Percentiles rank a stretch among this genome's conserved stretches.
Evolutionary conservation across 805 yeast genomes (phyloP).

Genomic region (Candida boidinii): DNA sequence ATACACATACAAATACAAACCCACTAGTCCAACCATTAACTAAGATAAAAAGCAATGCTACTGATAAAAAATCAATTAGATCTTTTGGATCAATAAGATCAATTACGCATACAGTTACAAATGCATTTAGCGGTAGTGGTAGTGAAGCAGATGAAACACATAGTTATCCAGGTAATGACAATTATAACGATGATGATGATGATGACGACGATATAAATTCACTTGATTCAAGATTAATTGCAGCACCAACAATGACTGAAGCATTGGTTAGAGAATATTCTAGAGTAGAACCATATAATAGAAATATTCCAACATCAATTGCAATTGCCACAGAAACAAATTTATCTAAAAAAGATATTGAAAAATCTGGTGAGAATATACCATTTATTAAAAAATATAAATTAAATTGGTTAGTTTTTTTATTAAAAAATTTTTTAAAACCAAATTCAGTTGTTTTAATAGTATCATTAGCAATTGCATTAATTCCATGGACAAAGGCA

Average conservation of each 20-base stretch:
- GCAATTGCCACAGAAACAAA: slow-evolving; percentile 27
- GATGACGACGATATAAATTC: no score
- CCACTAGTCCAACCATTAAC: no score
- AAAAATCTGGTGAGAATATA: slow-evolving; percentile 15
- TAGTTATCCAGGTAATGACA: no score
- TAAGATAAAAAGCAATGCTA: no score
- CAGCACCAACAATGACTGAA: slow-evolving; percentile 13
- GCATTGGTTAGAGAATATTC: slow-evolving; percentile 27
- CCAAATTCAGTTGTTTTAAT: slow-evolving; percentile 42
- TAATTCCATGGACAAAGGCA: slow-evolving; percentile 48
- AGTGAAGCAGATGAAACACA: no score
- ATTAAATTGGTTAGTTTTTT: slow-evolving; percentile 20
- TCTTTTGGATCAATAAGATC: no score
- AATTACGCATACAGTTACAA: no score
- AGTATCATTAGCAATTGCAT: slow-evolving; percentile 35
- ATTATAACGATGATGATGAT: no score
- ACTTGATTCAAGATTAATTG: no score
- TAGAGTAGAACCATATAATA: slow-evolving; percentile 23
- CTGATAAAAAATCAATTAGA: no score
- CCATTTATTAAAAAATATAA: slow-evolving; percentile 21
- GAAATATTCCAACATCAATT: slow-evolving; percentile 17
- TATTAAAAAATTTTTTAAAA: slow-evolving; percentile 35
- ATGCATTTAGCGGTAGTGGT: no score
- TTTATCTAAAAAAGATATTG: slow-evolving; percentile 16
- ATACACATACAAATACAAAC: no score